Conservation (phyloP, 306 rosid genomes). For the Lotus japonicus region DNA sequence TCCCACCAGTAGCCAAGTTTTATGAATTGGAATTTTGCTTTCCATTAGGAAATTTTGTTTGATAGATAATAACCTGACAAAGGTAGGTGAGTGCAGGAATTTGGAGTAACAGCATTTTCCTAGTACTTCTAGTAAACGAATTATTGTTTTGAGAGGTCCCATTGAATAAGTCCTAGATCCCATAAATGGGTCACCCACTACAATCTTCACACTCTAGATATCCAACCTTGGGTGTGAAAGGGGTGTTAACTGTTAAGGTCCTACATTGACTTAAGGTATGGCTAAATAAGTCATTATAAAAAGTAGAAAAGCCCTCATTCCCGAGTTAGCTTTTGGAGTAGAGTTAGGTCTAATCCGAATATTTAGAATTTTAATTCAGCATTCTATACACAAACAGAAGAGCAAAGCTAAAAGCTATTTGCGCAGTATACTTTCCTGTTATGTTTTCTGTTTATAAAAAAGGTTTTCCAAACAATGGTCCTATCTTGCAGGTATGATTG, state of each 20-base stretch:
- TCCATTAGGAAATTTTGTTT: background rate
- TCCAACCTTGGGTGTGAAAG: no score
- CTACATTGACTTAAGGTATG: no score
- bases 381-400: constrained; percentile 9
- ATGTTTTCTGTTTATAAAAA: background rate
- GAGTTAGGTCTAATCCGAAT: no score
- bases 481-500: constrained; percentile 70
- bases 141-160: background rate
- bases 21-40: constrained; percentile 5
- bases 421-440: background rate
- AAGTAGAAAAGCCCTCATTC: no score
- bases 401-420: background rate
- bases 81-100: background rate
- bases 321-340: no score
- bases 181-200: no score
- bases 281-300: no score
- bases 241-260: no score
- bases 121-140: background rate
- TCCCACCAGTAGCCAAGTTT: background rate
- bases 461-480: background rate
- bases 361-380: background rate
- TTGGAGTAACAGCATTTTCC: background rate
- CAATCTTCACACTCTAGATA: no score
- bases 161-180: no score
- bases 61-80: constrained; percentile 2